phyloP scores from a whole-genome alignment of 2,329 filamentous ascomycete genomes.

The Stylonectria norvegica region DNA sequence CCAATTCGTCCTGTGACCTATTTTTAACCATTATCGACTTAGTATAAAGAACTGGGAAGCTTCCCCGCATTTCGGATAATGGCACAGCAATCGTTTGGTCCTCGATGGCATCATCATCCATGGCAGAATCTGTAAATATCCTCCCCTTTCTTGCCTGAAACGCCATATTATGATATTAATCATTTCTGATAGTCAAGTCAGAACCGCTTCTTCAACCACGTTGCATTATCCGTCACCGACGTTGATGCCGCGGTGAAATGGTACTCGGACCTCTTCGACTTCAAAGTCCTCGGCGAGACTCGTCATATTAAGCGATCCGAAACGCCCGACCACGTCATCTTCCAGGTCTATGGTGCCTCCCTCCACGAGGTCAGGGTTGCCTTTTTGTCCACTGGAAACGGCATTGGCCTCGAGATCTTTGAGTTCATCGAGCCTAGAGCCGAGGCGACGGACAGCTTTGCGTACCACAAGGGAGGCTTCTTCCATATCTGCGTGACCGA shows the following conservation, averaged over 20 bases:
- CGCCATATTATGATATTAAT: too few species aligned
- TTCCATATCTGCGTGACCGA: conserved; percentile 34
- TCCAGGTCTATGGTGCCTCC: conserved; percentile 27
- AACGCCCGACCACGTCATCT: conserved; percentile 26
- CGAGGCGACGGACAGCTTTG: conserved; percentile 7
- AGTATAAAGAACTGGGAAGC: too few species aligned
- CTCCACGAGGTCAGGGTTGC: conserved; percentile 29
- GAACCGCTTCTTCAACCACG: conserved; percentile 10
- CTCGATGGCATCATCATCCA: too few species aligned
- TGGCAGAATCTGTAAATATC: too few species aligned
- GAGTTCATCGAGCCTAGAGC: conserved; percentile 28
- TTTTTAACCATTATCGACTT: too few species aligned
- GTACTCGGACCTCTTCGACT: conserved; percentile 12
- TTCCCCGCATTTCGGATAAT: too few species aligned
- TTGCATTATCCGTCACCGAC: conserved; percentile 8
- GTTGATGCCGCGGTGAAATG: conserved; percentile 9
- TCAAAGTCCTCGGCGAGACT: conserved; percentile 6
- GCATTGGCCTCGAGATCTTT: conserved; percentile 33
- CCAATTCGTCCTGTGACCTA: too few species aligned
- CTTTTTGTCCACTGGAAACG: conserved; percentile 30
- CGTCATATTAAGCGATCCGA: conserved; percentile 13
- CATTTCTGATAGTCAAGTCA: too few species aligned
- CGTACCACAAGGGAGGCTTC: conserved; percentile 29
- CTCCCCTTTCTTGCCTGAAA: too few species aligned
- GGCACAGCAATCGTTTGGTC: too few species aligned